Evolutionary conservation across 1,284 basidiomycete species (phyloP).

Genomic region (Wallemia hederae): DNA sequence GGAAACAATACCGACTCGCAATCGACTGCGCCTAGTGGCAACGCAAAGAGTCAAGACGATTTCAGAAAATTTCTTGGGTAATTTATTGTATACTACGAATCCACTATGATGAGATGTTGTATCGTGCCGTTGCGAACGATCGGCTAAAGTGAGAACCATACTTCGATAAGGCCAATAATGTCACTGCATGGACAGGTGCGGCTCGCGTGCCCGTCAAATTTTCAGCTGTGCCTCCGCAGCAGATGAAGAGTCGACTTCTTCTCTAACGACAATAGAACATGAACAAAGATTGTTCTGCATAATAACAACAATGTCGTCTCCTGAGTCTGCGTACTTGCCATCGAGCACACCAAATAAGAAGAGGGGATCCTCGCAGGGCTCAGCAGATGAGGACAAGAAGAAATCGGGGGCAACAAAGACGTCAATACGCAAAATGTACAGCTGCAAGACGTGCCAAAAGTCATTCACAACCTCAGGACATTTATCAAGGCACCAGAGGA

Average conservation of each 20-base stretch:
- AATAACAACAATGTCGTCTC: background rate
- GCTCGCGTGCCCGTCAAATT: background rate
- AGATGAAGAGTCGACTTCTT: background rate
- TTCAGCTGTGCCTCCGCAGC: background rate
- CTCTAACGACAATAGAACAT: background rate
- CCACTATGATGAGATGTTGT: no score
- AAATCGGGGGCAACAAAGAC: slow-evolving; percentile 8
- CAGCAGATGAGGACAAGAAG: slow-evolving; percentile 11
- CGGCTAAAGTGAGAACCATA: no score
- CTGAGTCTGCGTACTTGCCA: background rate
- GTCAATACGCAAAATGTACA: slow-evolving; percentile 18
- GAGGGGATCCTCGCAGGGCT: background rate
- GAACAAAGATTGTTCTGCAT: background rate
- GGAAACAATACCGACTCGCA: background rate
- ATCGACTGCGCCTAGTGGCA: background rate
- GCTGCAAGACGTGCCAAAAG: slow-evolving; percentile 33
- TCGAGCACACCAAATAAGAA: background rate
- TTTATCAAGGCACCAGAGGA: slow-evolving; percentile 41
- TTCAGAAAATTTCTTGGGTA: background rate
- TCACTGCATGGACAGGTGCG: no score
- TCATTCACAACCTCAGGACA: slow-evolving; percentile 57
- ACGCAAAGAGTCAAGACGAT: background rate
- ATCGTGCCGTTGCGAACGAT: no score
- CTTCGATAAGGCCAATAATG: no score
- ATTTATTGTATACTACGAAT: background rate